Evolutionary conservation across 495 filamentous ascomycete genomes (phyloP).

Genomic region (Penicillium roqueforti): DNA sequence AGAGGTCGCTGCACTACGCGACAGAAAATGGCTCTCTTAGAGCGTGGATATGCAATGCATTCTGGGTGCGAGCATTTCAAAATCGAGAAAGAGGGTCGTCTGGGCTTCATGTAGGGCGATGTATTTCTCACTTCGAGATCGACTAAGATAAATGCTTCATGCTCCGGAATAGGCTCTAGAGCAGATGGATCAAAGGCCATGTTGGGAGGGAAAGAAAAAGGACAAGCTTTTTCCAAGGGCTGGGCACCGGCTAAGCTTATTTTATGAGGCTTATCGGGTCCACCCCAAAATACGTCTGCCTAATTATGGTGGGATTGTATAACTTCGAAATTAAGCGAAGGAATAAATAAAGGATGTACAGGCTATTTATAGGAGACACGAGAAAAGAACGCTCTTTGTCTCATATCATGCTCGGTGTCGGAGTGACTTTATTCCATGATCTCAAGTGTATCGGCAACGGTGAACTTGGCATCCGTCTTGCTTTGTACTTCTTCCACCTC

Average conservation of each 20-base stretch:
- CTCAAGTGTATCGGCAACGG: slow-evolving; percentile 64
- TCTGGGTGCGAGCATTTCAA: slow-evolving; percentile 11
- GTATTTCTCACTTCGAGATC: no score
- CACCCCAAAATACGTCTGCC: no score
- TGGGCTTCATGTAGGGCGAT: neutral
- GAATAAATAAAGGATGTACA: no score
- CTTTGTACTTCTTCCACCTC: slow-evolving; percentile 77
- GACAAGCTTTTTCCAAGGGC: neutral
- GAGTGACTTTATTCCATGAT: slow-evolving; percentile 79
- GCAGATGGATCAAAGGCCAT: slow-evolving; percentile 1
- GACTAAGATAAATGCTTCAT: neutral
- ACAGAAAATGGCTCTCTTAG: slow-evolving; percentile 1
- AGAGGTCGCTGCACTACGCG: slow-evolving; percentile 1
- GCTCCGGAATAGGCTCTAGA: neutral
- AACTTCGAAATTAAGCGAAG: no score
- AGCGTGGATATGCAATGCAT: neutral
- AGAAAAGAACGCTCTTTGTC: no score
- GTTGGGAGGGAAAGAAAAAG: neutral
- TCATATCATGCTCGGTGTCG: no score
- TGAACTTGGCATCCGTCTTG: slow-evolving; percentile 82
- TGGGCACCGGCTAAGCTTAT: neutral
- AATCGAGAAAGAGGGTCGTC: neutral
- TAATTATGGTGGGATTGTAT: no score
- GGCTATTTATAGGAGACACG: no score
- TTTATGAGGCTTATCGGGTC: neutral